A percentile compares a stretch with the other conserved stretches of the same genome.
phyloP scores from a whole-genome alignment of 352 stramenopile genomes.

The Phytophthora pisi region DNA sequence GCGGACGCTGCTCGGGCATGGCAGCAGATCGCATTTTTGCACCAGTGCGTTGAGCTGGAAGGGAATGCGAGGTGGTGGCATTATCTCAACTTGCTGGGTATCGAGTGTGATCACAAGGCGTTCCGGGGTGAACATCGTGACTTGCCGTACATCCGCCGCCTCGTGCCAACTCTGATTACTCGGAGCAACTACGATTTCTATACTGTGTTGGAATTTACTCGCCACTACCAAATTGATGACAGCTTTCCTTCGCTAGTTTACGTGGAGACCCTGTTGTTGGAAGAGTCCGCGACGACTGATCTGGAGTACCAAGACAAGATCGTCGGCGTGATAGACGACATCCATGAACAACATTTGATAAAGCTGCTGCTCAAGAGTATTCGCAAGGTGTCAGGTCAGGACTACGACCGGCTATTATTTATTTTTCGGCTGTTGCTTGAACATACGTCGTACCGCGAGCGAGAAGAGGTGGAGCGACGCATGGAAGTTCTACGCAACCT shows the following conservation, averaged over 20 bases:
- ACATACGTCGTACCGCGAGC: slow-evolving; percentile 56
- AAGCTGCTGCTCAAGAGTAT: slow-evolving; percentile 65
- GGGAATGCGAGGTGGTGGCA: slow-evolving; percentile 86
- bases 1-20: slow-evolving; percentile 76
- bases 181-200: slow-evolving; percentile 84
- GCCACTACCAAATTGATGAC: slow-evolving; percentile 86
- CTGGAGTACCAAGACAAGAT: slow-evolving; percentile 82
- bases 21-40: slow-evolving; percentile 81
- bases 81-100: slow-evolving; percentile 77
- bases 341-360: slow-evolving; percentile 72
- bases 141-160: slow-evolving; percentile 64
- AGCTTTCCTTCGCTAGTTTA: slow-evolving; percentile 74
- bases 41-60: slow-evolving; percentile 83
- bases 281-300: slow-evolving; percentile 22
- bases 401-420: slow-evolving; percentile 80
- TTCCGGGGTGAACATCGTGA: slow-evolving; percentile 77
- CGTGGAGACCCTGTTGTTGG: slow-evolving; percentile 63
- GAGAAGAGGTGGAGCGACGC: slow-evolving; percentile 64
- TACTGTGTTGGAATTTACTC: slow-evolving; percentile 80
- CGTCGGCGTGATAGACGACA: slow-evolving; percentile 76
- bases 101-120: slow-evolving; percentile 77
- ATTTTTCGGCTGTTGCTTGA: slow-evolving; percentile 74
- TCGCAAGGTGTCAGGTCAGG: slow-evolving; percentile 49
- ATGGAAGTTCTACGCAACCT: slow-evolving; percentile 67
- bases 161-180: slow-evolving; percentile 67